These are phyloP conservation scores for Ricinus communis DNA, from an alignment of 345 rosid species.

Conservation along the genomic window DNA sequence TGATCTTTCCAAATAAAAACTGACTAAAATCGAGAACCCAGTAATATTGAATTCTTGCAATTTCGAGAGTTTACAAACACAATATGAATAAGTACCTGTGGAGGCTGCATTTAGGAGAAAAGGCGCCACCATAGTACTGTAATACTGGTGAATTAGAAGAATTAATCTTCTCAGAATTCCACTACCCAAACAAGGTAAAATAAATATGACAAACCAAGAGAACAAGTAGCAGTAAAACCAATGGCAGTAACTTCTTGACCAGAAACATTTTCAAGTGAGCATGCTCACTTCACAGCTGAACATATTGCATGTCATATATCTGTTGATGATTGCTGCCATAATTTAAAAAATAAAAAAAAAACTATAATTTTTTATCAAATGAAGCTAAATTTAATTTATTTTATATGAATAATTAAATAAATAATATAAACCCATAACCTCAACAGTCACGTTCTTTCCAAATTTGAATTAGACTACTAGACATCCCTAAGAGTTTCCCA, in stretches of 20 bases:
- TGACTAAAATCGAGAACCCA: no score
- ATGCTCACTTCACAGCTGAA: slow-evolving; percentile 80
- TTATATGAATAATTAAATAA: no score
- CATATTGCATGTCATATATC: slow-evolving; percentile 97
- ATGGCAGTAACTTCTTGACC: slow-evolving; percentile 68
- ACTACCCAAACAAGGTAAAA: no score
- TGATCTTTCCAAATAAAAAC: no score
- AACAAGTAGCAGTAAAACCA: slow-evolving; percentile 95
- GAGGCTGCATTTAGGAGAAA: slow-evolving; percentile 95
- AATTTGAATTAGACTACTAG: slow-evolving; percentile 89
- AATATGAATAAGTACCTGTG: no score
- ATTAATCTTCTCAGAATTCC: slow-evolving; percentile 63
- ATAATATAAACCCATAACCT: slow-evolving; percentile 46
- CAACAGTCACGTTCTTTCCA: slow-evolving; percentile 90
- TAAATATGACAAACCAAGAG: slow-evolving; percentile 64
- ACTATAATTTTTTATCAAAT: no score
- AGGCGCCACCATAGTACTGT: slow-evolving; percentile 93
- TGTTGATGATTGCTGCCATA: slow-evolving; percentile 84
- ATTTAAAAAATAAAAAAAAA: background rate
- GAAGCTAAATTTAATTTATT: no score
- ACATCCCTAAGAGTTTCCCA: slow-evolving; percentile 80
- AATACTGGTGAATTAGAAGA: slow-evolving; percentile 69
- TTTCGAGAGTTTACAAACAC: no score
- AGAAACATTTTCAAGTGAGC: slow-evolving; percentile 63
- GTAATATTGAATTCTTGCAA: no score